A percentile compares a stretch with the other conserved stretches of the same genome.
These are phyloP conservation scores for Dissoconium aciculare DNA, from an alignment of 2,329 filamentous ascomycete species.

Conservation along the genomic window DNA sequence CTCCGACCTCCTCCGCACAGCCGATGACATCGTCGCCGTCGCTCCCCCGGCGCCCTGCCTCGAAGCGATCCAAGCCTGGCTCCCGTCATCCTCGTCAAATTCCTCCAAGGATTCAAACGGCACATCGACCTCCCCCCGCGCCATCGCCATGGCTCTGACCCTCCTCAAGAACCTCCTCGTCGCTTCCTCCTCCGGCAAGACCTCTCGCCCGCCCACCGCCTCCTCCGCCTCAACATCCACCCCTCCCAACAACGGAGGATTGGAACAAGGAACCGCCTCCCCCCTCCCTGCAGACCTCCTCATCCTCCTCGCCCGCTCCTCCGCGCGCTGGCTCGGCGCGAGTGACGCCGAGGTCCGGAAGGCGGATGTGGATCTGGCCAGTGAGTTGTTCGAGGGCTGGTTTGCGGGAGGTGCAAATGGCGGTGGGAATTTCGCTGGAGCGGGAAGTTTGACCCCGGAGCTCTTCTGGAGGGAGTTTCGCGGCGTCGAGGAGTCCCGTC, in stretches of 20 bases:
- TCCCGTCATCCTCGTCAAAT: slow-evolving; percentile 18
- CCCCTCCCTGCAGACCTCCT: slow-evolving; percentile 11
- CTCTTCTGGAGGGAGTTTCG: slow-evolving; percentile 52
- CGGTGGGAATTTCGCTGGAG: too few species aligned
- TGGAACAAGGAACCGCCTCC: too few species aligned
- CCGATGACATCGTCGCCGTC: slow-evolving; percentile 54
- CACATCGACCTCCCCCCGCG: slow-evolving; percentile 38
- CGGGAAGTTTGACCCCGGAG: slow-evolving; percentile 17
- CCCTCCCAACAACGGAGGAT: too few species aligned
- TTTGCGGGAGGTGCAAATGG: too few species aligned
- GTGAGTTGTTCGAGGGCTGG: slow-evolving; percentile 44
- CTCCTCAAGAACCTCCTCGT: slow-evolving; percentile 47
- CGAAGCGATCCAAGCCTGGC: slow-evolving; percentile 25
- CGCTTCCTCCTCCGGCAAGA: too few species aligned
- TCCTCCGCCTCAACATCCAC: too few species aligned
- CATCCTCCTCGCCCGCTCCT: slow-evolving; percentile 14
- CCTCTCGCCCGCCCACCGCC: too few species aligned
- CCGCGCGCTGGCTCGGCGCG: slow-evolving; percentile 16
- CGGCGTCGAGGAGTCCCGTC: slow-evolving; percentile 52
- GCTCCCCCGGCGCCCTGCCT: slow-evolving; percentile 41
- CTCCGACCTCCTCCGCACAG: slow-evolving; percentile 56
- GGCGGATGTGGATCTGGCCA: slow-evolving; percentile 67
- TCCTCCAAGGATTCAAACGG: too few species aligned
- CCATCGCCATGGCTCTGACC: slow-evolving; percentile 43
- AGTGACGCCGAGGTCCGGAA: slow-evolving; percentile 32